These are phyloP conservation scores for Ascochyta viciae-villosae DNA, from an alignment of 2,329 filamentous ascomycete genomes.

Conservation along the genomic window DNA sequence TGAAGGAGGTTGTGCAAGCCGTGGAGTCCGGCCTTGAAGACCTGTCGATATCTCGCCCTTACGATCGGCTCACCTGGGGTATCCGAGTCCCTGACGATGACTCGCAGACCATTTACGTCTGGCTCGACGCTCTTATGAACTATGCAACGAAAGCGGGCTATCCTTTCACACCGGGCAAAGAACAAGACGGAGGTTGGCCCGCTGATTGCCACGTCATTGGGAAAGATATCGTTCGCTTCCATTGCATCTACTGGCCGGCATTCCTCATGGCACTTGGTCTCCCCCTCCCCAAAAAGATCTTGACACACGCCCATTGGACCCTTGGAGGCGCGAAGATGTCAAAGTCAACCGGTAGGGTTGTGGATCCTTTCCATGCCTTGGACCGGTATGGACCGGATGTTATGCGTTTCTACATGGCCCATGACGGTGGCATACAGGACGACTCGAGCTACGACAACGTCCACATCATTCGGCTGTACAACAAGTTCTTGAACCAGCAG, in stretches of 20 bases:
- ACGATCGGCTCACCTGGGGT: slow-evolving; percentile 82
- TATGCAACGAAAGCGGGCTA: slow-evolving; percentile 91
- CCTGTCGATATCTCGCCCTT: slow-evolving; percentile 85
- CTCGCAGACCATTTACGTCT: slow-evolving; percentile 94
- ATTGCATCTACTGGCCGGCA: slow-evolving; percentile 97
- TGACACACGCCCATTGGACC: slow-evolving; percentile 96
- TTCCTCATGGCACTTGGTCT: slow-evolving; percentile 88
- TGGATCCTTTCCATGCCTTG: slow-evolving; percentile 91
- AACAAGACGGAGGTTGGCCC: slow-evolving; percentile 77
- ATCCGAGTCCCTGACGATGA: slow-evolving; percentile 85
- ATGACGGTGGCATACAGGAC: slow-evolving; percentile 76
- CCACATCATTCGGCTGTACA: slow-evolving; percentile 77
- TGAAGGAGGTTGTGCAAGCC: slow-evolving; percentile 79
- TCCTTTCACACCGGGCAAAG: slow-evolving; percentile 73
- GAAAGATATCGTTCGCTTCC: slow-evolving; percentile 94
- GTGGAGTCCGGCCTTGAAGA: slow-evolving; percentile 82
- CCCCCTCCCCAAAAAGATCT: slow-evolving; percentile 76
- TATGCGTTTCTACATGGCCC: slow-evolving; percentile 87
- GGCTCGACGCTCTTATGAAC: slow-evolving; percentile 95
- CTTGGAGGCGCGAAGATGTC: slow-evolving; percentile 94
- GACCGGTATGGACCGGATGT: slow-evolving; percentile 87
- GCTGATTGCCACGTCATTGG: slow-evolving; percentile 91
- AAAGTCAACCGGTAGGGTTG: slow-evolving; percentile 92
- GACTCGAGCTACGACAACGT: slow-evolving; percentile 88
- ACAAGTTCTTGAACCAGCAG: slow-evolving; percentile 76